A percentile compares a stretch with the other conserved stretches of the same genome.
Evolutionary conservation across 371 early-diverging fungal genomes (phyloP).

Genomic region (Neoconidiobolus thromboides): DNA sequence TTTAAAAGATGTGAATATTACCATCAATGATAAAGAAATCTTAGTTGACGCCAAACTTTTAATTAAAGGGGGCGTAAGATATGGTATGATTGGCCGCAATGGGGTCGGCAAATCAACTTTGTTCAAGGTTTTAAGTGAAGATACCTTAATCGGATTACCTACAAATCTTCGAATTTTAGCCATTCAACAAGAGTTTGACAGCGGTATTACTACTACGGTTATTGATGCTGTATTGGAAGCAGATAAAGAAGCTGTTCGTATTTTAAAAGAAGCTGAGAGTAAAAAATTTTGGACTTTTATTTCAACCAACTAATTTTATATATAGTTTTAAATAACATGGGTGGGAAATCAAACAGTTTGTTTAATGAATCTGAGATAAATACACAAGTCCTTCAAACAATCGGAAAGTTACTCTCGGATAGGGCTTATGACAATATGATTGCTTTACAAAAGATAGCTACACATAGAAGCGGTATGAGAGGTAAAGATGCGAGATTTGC

Average conservation of each 20-base stretch:
- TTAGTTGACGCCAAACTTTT: conserved; percentile 13
- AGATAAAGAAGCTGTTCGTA: conserved; percentile 23
- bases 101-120: conserved; percentile 84
- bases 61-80: conserved; percentile 36
- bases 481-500: conserved; percentile 50
- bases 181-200: conserved; percentile 48
- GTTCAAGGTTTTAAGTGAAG: conserved; percentile 46
- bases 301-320: too few relatives aligned
- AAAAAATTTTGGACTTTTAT: background rate
- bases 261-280: background rate
- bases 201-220: conserved; percentile 24
- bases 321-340: too few relatives aligned
- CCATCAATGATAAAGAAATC: background rate
- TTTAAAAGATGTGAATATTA: background rate
- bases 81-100: conserved; percentile 71
- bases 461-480: conserved; percentile 53
- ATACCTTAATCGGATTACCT: conserved; percentile 58
- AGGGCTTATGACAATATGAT: conserved; percentile 20
- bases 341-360: too few relatives aligned
- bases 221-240: conserved; percentile 48
- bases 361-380: conserved; percentile 7
- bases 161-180: conserved; percentile 52
- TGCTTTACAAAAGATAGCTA: conserved; percentile 39
- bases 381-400: background rate
- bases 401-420: conserved; percentile 12